phyloP scores from a whole-genome alignment of 2,329 filamentous ascomycete species.

The Neoscytalidium dimidiatum region DNA sequence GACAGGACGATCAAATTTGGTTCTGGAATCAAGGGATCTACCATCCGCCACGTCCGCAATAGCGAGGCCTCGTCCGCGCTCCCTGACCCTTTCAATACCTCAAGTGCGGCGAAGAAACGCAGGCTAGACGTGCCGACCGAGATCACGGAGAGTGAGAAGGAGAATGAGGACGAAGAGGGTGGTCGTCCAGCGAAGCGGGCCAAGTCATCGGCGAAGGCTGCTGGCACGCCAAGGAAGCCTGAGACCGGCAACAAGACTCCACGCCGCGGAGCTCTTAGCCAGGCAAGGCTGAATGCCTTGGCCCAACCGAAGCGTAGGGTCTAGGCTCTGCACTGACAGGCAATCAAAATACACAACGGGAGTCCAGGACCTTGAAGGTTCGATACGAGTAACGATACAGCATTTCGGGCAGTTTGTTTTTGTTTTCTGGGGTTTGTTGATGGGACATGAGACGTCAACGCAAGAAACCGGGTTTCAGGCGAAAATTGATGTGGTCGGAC shows the following conservation, averaged over 20 bases:
- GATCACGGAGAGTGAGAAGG: slow-evolving; percentile 44
- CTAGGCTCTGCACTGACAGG: slow-evolving; percentile 1
- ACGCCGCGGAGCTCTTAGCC: slow-evolving; percentile 33
- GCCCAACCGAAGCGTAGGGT: slow-evolving; percentile 39
- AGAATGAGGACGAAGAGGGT: slow-evolving; percentile 41
- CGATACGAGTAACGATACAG: slow-evolving; percentile 7
- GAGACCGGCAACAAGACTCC: slow-evolving; percentile 30
- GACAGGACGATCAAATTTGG: slow-evolving; percentile 48
- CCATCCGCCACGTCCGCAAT: slow-evolving; percentile 46
- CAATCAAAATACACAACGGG: no score
- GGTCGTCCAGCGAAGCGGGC: slow-evolving; percentile 37
- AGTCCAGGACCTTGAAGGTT: not conserved
- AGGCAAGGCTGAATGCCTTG: slow-evolving; percentile 39
- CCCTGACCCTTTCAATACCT: slow-evolving; percentile 23
- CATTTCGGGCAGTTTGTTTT: not conserved
- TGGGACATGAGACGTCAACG: not conserved
- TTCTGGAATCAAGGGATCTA: slow-evolving; percentile 29
- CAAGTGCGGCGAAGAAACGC: slow-evolving; percentile 43
- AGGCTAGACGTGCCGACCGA: slow-evolving; percentile 38
- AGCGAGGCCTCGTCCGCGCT: slow-evolving; percentile 38
- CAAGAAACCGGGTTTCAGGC: not conserved
- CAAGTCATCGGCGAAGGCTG: slow-evolving; percentile 32
- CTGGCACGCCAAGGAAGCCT: slow-evolving; percentile 22
- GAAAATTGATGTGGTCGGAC: not conserved
- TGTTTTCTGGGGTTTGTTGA: not conserved